These are phyloP conservation scores for Diaporthe ilicicola DNA, from an alignment of 2,329 filamentous ascomycete genomes.

Conservation along the genomic window DNA sequence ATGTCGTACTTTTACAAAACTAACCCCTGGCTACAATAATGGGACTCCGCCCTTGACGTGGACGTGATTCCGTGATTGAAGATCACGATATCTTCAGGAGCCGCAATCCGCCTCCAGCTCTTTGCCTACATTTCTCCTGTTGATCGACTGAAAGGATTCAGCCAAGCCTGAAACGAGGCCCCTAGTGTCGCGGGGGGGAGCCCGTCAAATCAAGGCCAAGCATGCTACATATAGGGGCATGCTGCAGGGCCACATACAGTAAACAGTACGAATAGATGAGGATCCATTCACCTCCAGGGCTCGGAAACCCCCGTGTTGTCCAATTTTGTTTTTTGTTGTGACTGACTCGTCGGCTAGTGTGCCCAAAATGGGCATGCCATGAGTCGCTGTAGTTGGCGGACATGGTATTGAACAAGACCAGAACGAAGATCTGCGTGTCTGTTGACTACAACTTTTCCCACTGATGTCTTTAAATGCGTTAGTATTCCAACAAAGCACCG, in stretches of 20 bases:
- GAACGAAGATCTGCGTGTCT: background rate
- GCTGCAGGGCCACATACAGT: background rate
- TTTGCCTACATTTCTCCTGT: background rate
- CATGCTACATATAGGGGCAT: constrained; percentile 1
- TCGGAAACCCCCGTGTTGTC: background rate
- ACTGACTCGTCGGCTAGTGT: constrained; percentile 11
- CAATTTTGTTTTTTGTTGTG: background rate
- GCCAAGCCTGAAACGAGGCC: background rate
- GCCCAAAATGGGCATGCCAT: constrained; percentile 5
- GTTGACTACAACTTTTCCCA: background rate
- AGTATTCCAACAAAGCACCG: no score
- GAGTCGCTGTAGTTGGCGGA: background rate
- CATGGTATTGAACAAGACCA: background rate
- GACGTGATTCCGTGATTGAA: background rate
- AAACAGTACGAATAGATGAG: background rate
- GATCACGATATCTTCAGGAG: constrained; percentile 10
- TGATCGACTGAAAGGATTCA: background rate
- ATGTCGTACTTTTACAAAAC: background rate
- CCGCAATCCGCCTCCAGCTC: background rate
- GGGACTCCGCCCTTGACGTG: background rate
- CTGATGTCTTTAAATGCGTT: background rate
- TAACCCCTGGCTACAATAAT: constrained; percentile 2
- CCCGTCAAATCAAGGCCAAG: background rate
- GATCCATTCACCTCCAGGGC: background rate
- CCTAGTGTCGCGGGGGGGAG: background rate